phyloP scores from a whole-genome alignment of 2,329 filamentous ascomycete species.

The Ascochyta fabae region DNA sequence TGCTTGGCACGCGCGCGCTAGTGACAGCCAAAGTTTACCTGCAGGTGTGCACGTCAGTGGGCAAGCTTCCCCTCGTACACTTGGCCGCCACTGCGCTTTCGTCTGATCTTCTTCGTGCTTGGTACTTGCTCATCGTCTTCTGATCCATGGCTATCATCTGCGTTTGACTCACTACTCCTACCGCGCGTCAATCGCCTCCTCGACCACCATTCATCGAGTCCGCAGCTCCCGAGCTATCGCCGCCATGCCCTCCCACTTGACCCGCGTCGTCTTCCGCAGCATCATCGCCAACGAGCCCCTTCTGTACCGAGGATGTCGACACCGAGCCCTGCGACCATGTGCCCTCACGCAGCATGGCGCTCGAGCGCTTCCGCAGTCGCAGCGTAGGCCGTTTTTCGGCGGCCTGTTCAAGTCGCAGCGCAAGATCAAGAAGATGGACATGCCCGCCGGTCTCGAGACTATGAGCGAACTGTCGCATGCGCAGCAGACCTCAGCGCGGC shows the following conservation, averaged over 20 bases:
- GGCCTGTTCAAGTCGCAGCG: slow-evolving; percentile 69
- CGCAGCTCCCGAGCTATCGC: slow-evolving; percentile 17
- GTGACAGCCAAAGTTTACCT: slow-evolving; percentile 7
- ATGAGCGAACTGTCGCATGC: slow-evolving; percentile 73
- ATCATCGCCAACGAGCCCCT: slow-evolving; percentile 61
- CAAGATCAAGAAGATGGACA: slow-evolving; percentile 64
- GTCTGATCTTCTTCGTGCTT: slow-evolving; percentile 23
- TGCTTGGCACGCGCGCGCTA: slow-evolving; percentile 6
- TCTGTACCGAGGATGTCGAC: slow-evolving; percentile 53
- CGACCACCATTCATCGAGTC: slow-evolving; percentile 10
- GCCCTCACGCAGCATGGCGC: slow-evolving; percentile 29
- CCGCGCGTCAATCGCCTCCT: slow-evolving; percentile 19
- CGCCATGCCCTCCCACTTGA: slow-evolving; percentile 66
- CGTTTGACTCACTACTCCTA: slow-evolving; percentile 1
- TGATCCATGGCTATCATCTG: slow-evolving; percentile 22
- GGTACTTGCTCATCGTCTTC: slow-evolving; percentile 8
- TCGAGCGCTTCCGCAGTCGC: slow-evolving; percentile 30
- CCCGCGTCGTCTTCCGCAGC: slow-evolving; percentile 65
- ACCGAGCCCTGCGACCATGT: slow-evolving; percentile 40
- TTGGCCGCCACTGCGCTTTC: slow-evolving; percentile 17
- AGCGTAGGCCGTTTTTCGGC: slow-evolving; percentile 66
- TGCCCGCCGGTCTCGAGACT: slow-evolving; percentile 73
- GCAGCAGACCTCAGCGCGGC: slow-evolving; percentile 67
- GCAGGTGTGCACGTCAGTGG: slow-evolving; percentile 4
- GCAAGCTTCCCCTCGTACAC: slow-evolving; percentile 16